phyloP scores from a whole-genome alignment of 768 basidiomycete genomes.

The Leccinum incarnatum region DNA sequence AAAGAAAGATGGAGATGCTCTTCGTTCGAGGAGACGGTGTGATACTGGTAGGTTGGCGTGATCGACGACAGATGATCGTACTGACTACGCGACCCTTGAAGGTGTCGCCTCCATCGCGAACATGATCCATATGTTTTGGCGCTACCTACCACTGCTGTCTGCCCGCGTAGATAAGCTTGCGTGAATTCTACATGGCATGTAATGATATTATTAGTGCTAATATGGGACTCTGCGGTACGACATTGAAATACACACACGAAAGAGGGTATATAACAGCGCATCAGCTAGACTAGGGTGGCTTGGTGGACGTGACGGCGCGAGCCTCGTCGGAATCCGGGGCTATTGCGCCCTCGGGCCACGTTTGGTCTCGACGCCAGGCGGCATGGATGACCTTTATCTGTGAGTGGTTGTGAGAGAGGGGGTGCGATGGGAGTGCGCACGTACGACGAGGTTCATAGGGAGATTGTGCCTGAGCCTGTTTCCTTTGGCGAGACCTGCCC shows the following conservation, averaged over 20 bases:
- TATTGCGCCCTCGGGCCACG: slow-evolving; percentile 64
- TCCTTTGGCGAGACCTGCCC: slow-evolving; percentile 61
- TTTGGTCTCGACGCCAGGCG: slow-evolving; percentile 73
- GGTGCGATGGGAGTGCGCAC: slow-evolving; percentile 24
- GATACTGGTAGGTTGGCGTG: slow-evolving; percentile 66
- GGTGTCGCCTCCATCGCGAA: slow-evolving; percentile 81
- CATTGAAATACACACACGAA: slow-evolving; percentile 8
- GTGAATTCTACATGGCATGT: slow-evolving; percentile 9
- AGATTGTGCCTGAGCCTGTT: slow-evolving; percentile 54
- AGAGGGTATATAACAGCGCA: not conserved
- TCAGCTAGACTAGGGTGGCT: slow-evolving; percentile 6
- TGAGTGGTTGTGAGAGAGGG: slow-evolving; percentile 5
- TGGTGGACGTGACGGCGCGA: not conserved
- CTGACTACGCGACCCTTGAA: slow-evolving; percentile 30
- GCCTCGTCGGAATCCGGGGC: slow-evolving; percentile 66
- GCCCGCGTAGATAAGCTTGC: slow-evolving; percentile 30
- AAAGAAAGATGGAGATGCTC: slow-evolving; percentile 95
- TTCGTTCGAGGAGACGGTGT: slow-evolving; percentile 98
- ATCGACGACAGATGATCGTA: not conserved
- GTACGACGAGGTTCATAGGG: slow-evolving; percentile 63
- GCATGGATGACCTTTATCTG: slow-evolving; percentile 74
- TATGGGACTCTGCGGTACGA: not conserved
- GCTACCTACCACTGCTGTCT: slow-evolving; percentile 10
- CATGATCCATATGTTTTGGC: slow-evolving; percentile 35
- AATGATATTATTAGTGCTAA: slow-evolving; percentile 6